phyloP scores from a whole-genome alignment of 495 filamentous ascomycete species.

The Cercophora newfieldiana region DNA sequence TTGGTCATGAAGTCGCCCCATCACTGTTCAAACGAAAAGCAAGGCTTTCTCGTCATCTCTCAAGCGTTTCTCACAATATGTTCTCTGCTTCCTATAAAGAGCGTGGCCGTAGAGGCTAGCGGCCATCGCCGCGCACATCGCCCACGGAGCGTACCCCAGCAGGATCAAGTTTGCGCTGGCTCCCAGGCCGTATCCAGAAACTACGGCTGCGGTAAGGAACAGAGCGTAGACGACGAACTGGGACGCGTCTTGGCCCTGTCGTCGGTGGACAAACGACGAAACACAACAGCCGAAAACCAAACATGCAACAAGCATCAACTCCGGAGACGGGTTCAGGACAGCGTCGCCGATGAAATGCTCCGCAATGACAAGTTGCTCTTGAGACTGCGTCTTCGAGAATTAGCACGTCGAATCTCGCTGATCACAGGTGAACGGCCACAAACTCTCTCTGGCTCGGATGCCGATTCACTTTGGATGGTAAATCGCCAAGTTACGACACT shows the following conservation, averaged over 20 bases:
- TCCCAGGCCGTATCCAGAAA: slow-evolving; percentile 33
- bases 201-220: slow-evolving; percentile 32
- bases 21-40: background rate
- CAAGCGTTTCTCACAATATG: background rate
- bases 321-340: slow-evolving; percentile 33
- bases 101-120: slow-evolving; percentile 32
- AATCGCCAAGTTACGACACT: slow-evolving; percentile 30
- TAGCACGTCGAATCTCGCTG: slow-evolving; percentile 3
- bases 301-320: slow-evolving; percentile 45
- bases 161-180: slow-evolving; percentile 42
- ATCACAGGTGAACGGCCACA: slow-evolving; percentile 10
- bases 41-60: slow-evolving; percentile 24
- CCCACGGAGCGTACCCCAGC: slow-evolving; percentile 45
- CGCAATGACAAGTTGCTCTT: slow-evolving; percentile 4
- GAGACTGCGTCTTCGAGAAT: slow-evolving; percentile 9
- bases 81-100: slow-evolving; percentile 17
- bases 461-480: slow-evolving; percentile 23
- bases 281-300: slow-evolving; percentile 47
- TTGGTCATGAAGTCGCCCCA: background rate
- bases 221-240: slow-evolving; percentile 41
- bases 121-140: slow-evolving; percentile 44
- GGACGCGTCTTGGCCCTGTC: slow-evolving; percentile 40
- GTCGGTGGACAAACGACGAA: slow-evolving; percentile 45
- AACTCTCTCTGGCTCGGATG: slow-evolving; percentile 6
- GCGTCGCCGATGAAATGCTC: slow-evolving; percentile 19